Percentiles rank a stretch among this genome's conserved stretches.
phyloP scores from a whole-genome alignment of 73 alveolate species.

The Tetrahymena borealis region DNA sequence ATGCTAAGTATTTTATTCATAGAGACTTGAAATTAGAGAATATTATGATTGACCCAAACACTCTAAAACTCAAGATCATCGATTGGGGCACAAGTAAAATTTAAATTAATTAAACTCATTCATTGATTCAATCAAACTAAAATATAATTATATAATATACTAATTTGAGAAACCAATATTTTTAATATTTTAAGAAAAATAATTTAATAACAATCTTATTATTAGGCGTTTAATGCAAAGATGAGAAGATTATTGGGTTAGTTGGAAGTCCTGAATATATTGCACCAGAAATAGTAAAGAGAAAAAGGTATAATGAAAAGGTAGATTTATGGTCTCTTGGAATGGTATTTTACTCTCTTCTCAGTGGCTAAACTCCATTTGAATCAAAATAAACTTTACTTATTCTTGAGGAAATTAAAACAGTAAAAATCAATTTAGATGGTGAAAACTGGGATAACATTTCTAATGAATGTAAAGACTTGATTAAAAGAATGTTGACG shows the following conservation, averaged over 20 bases:
- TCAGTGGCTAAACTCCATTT: constrained; percentile 31
- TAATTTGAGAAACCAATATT: too few relatives aligned
- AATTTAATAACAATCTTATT: too few relatives aligned
- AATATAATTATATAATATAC: too few relatives aligned
- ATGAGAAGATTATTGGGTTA: constrained; percentile 3
- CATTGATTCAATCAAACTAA: background rate
- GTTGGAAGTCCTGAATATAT: constrained; percentile 37
- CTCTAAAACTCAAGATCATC: constrained; percentile 7
- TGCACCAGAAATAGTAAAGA: constrained; percentile 32
- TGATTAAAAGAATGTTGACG: constrained; percentile 3
- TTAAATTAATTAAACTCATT: background rate
- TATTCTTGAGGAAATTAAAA: constrained; percentile 7
- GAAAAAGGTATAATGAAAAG: constrained; percentile 29
- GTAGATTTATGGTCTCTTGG: constrained; percentile 44
- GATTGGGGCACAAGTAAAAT: constrained; percentile 27
- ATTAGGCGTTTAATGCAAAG: background rate
- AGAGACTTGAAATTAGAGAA: constrained; percentile 40
- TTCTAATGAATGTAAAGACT: constrained; percentile 13
- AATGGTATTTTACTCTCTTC: constrained; percentile 15
- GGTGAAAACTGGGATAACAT: constrained; percentile 10
- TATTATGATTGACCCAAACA: background rate
- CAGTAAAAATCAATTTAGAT: constrained; percentile 7
- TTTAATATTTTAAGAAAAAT: background rate
- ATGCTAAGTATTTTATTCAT: constrained; percentile 10
- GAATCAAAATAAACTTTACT: background rate